Evolutionary conservation across 495 filamentous ascomycete species (phyloP).

Genomic region (Talaromyces wortmannii): DNA sequence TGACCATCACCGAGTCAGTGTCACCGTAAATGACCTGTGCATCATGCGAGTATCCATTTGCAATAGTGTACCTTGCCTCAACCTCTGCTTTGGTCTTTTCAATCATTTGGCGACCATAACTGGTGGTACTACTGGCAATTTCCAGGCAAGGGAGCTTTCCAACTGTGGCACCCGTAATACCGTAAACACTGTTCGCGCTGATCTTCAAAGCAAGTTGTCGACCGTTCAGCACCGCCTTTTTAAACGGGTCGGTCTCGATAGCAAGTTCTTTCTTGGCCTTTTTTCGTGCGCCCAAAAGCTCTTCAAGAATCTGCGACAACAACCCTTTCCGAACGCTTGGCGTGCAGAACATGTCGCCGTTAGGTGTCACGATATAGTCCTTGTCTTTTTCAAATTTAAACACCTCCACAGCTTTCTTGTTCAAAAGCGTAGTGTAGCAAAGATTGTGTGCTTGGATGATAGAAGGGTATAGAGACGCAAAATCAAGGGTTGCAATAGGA

Average conservation of each 20-base stretch:
- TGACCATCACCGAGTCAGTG: conserved; percentile 99
- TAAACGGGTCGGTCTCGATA: conserved; percentile 89
- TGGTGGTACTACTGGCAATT: conserved; percentile 94
- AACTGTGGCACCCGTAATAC: conserved; percentile 90
- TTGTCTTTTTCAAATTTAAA: conserved; percentile 71
- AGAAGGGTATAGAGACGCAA: conserved; percentile 95
- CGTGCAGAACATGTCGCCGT: conserved; percentile 89
- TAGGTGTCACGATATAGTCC: conserved; percentile 94
- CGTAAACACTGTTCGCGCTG: conserved; percentile 97
- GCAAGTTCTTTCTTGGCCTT: conserved; percentile 88
- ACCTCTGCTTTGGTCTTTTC: conserved; percentile 93
- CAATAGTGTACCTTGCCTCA: conserved; percentile 78
- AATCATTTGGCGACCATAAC: conserved; percentile 97
- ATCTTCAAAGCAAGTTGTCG: conserved; percentile 94
- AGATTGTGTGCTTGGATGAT: conserved; percentile 99
- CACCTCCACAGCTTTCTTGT: conserved; percentile 69
- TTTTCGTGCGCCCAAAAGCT: conserved; percentile 82
- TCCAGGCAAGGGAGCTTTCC: conserved; percentile 93
- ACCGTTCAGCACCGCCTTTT: conserved; percentile 96
- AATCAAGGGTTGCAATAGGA: conserved; percentile 96
- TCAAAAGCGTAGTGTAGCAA: conserved; percentile 93
- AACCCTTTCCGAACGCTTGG: conserved; percentile 85
- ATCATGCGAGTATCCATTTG: conserved; percentile 89
- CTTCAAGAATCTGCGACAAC: conserved; percentile 90
- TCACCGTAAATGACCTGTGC: conserved; percentile 98